Base-by-base conservation (phyloP, 2,329 filamentous ascomycete species). In the Colletotrichum sansevieriae region DNA sequence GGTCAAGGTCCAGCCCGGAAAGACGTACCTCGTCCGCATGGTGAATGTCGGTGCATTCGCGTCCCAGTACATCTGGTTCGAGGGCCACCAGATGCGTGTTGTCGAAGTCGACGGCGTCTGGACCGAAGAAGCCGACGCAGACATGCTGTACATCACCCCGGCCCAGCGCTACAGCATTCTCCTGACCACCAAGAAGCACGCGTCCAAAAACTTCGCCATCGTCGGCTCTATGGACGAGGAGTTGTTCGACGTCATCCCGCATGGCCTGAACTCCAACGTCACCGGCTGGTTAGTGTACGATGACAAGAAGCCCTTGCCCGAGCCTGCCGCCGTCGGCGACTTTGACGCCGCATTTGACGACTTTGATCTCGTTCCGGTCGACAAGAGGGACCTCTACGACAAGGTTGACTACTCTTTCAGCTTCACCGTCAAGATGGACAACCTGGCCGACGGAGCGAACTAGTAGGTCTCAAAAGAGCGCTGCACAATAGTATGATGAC, bases 371-470 rank as follows among this genome's bases (percentile, higher is more conserved):
- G 83, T 87, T 0, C 87, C 89, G 0, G 76, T 83, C 46, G 88
- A 90, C 72, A 79, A 81, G n/a, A 75, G 83, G 71, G 76, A 79
- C 25, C 77, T 89, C 2, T 81, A 83, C 22, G 79, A 81, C 10
- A 75, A 83, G 3, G 84, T 86, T 5, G 83, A 87, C 75, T 77
- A 84, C 66, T 79, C 82, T 3, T 78, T 90, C 54, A 83, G 80
- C 2, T 79, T 90, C 7, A 77, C 73, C 55, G 76, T 84, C n/a
- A 75, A 75, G 61, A 92, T 92, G 87, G 85, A 89, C 73, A 90
- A 91, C 70, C 84, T 94, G 11, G 84, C 83, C 22, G 85, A 94
- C 67, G 92, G 92, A 1, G 87, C 87, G 22, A 82, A 79, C 73
- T 90, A 90, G 81, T 82, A 72, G 72, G 78, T 54, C 8, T 11